Base-by-base conservation (phyloP, 1,139 yeast species). In the Hansenula anomala region DNA sequence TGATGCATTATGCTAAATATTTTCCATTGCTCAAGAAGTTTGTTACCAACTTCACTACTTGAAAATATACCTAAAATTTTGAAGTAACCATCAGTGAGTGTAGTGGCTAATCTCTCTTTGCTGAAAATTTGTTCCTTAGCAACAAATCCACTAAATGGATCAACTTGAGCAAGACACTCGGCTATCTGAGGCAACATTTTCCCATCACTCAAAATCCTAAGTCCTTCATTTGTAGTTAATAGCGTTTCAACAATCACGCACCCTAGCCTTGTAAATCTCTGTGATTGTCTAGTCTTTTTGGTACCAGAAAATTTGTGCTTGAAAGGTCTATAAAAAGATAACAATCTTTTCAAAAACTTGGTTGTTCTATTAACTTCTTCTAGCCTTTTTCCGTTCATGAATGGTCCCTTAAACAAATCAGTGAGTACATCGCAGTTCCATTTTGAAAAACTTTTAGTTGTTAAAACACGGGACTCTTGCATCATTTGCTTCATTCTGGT, bases 291-390 rank as follows among this genome's bases (percentile, higher is more conserved):
- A 67, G 27, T 78, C 67, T 41, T 70, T 65, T 70, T 69, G 24
- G 78, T 69, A 15, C 75, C 75, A 11, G 96, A 82, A 58, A 88
- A 92, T 42, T 96, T 65, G 54, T 81, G 80, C 59, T 92, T 89
- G 63, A 90, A 84, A 0, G 99, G 98, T 36, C 97, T 71, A 57
- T 81, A 92, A 57, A 92, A 94, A 4, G 96, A 85, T 53, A 90
- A 62, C 25, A 92, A 60, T 40, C 97, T 66, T 55, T 92, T 90
- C 59, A 90, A 71, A 52, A 92, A 88, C 54, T 89, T 90, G 0
- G 97, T 84, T 10, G 86, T 83, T 48, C 76, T 83, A 29, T 80
- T 68, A 0, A 85, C 67, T 45, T 92, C 98, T 25, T 88, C 95
- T 38, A 94, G 69, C 34, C 89, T 65, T 47, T 70, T 75, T 0